Conservation (phyloP, 805 yeast species). For the Saccharomyces cerevisiae region DNA sequence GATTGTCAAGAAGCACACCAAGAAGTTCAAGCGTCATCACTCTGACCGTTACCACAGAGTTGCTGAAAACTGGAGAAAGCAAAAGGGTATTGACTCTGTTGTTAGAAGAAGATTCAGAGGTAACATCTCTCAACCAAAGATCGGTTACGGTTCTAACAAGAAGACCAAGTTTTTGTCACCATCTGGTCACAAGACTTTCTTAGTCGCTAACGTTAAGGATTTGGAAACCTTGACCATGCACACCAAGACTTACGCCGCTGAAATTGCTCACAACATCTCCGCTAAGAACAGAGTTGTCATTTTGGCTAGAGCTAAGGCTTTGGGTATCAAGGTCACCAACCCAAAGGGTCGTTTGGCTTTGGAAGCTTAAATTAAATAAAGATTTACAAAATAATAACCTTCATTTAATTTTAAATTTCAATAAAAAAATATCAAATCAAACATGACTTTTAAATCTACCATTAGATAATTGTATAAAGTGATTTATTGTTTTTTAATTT, state of each 20-base stretch:
- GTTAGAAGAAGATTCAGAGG: constrained; percentile 99
- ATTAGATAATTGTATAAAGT: background rate
- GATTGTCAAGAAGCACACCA: constrained; percentile 98
- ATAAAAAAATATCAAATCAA: background rate
- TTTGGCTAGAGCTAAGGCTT: constrained; percentile 93
- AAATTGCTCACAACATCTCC: constrained; percentile 97
- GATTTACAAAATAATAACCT: background rate
- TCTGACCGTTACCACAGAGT: constrained; percentile 99
- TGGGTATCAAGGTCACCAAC: constrained; percentile 98
- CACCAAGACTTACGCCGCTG: constrained; percentile 99
- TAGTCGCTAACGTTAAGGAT: constrained; percentile 87
- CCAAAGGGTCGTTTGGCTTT: constrained; percentile 97
- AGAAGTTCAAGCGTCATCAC: constrained; percentile 99
- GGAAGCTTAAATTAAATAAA: constrained; percentile 51
- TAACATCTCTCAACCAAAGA: constrained; percentile 96
- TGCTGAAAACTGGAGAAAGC: constrained; percentile 99
- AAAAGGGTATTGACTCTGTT: constrained; percentile 99
- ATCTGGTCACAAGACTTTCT: constrained; percentile 96
- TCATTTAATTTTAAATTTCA: background rate
- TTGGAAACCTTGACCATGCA: constrained; percentile 93
- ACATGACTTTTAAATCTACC: background rate
- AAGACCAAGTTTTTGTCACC: constrained; percentile 93
- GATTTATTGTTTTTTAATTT: background rate
- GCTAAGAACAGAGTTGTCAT: constrained; percentile 97
- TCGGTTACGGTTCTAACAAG: constrained; percentile 99